Evolutionary conservation across 2,329 filamentous ascomycete species (phyloP).

Genomic region (Dendryphion nanum): DNA sequence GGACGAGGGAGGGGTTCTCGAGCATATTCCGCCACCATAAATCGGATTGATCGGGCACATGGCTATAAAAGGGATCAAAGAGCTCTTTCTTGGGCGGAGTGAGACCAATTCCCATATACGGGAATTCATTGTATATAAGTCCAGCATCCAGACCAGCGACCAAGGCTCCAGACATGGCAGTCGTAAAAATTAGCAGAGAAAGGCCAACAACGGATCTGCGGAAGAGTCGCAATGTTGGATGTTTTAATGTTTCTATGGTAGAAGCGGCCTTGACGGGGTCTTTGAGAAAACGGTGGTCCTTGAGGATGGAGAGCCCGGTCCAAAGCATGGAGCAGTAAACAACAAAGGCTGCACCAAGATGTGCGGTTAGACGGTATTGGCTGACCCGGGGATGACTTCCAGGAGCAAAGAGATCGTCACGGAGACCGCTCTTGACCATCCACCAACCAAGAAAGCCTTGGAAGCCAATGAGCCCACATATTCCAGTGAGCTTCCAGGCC

Average conservation of each 20-base stretch:
- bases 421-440: slow-evolving; percentile 98
- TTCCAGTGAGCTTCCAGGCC: slow-evolving; percentile 74
- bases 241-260: slow-evolving; percentile 59
- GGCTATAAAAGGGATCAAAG: slow-evolving; percentile 81
- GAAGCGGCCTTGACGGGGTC: slow-evolving; percentile 63
- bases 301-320: slow-evolving; percentile 80
- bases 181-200: slow-evolving; percentile 75
- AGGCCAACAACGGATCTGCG: slow-evolving; percentile 70
- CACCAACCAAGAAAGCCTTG: slow-evolving; percentile 97
- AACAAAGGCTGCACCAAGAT: slow-evolving; percentile 85
- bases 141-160: slow-evolving; percentile 95
- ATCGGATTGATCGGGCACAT: slow-evolving; percentile 73
- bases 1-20: slow-evolving; percentile 93
- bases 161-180: slow-evolving; percentile 88
- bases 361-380: slow-evolving; percentile 88
- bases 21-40: slow-evolving; percentile 97
- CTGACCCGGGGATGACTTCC: slow-evolving; percentile 89
- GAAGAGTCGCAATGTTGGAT: slow-evolving; percentile 69
- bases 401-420: slow-evolving; percentile 90
- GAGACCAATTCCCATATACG: slow-evolving; percentile 84
- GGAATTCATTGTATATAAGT: slow-evolving; percentile 98
- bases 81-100: slow-evolving; percentile 80
- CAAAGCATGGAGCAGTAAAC: slow-evolving; percentile 95
- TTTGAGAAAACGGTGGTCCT: slow-evolving; percentile 68
- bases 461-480: slow-evolving; percentile 86